Conservation (phyloP, 1,139 yeast species). For the Yamadazyma dendronema region DNA sequence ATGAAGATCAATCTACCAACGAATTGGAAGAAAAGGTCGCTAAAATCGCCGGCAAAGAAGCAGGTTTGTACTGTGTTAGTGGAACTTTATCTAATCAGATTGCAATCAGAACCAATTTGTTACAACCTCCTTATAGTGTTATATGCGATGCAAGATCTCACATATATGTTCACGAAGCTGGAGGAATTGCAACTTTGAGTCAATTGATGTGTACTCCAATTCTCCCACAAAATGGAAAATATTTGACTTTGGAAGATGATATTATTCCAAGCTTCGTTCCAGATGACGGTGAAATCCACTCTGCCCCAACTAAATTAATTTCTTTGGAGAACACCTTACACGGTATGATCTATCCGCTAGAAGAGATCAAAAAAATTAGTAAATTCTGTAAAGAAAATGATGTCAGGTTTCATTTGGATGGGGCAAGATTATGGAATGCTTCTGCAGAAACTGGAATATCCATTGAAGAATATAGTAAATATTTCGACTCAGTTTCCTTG, state of each 20-base stretch:
- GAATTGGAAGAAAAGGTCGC: slow-evolving; percentile 67
- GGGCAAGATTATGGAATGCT: slow-evolving; percentile 50
- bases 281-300: slow-evolving; percentile 51
- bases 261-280: slow-evolving; percentile 62
- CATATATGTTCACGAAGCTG: slow-evolving; percentile 82
- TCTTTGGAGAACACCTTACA: slow-evolving; percentile 47
- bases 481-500: slow-evolving; percentile 45
- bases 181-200: slow-evolving; percentile 83
- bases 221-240: slow-evolving; percentile 67
- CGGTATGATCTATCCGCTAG: slow-evolving; percentile 44
- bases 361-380: slow-evolving; percentile 39
- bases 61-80: slow-evolving; percentile 80
- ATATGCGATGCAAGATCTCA: slow-evolving; percentile 86
- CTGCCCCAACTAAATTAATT: slow-evolving; percentile 47
- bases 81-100: slow-evolving; percentile 93
- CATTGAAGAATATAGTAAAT: slow-evolving; percentile 36
- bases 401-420: slow-evolving; percentile 43
- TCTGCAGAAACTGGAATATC: slow-evolving; percentile 40
- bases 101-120: slow-evolving; percentile 72
- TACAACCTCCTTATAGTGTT: slow-evolving; percentile 84
- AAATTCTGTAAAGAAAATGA: slow-evolving; percentile 34
- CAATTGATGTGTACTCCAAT: slow-evolving; percentile 93
- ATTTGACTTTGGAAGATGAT: slow-evolving; percentile 74
- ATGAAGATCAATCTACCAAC: slow-evolving; percentile 73
- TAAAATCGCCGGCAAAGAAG: slow-evolving; percentile 73